Evolutionary conservation across 768 basidiomycete genomes (phyloP).

Genomic region (Coprinopsis sp.): DNA sequence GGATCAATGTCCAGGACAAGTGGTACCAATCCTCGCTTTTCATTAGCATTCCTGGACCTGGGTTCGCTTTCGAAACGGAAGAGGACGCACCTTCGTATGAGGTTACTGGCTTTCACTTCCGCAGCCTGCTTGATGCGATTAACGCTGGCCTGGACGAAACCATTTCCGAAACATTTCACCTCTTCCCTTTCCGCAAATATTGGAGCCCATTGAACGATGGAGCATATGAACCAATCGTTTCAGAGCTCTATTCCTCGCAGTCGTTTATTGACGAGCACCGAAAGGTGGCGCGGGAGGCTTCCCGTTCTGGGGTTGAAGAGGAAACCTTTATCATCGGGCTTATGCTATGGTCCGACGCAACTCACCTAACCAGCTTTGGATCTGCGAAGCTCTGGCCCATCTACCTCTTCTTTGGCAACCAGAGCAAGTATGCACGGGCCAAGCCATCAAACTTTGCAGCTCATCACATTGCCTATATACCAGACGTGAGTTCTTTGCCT

Average conservation of each 20-base stretch:
- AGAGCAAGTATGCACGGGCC: conserved; percentile 31
- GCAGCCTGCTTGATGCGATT: conserved; percentile 9
- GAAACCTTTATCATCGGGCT: conserved; percentile 18
- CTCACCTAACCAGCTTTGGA: conserved; percentile 30
- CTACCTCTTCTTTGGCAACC: conserved; percentile 29
- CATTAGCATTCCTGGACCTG: too few relatives aligned
- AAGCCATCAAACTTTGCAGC: conserved; percentile 22
- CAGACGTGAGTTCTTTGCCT: conserved; percentile 23
- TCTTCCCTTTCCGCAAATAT: conserved; percentile 12
- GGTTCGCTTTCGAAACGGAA: too few relatives aligned
- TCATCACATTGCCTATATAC: conserved; percentile 38
- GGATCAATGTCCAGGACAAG: not conserved
- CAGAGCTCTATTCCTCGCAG: conserved; percentile 19
- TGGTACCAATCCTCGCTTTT: too few relatives aligned
- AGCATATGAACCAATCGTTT: conserved; percentile 10
- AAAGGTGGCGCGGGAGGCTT: not conserved
- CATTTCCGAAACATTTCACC: conserved; percentile 11
- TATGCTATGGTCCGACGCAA: conserved; percentile 30
- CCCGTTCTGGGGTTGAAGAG: conserved; percentile 2
- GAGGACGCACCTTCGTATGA: conserved; percentile 15
- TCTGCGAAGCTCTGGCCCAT: conserved; percentile 28
- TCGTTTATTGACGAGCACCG: conserved; percentile 14
- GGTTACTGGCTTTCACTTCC: conserved; percentile 14
- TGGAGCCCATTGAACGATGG: conserved; percentile 3
- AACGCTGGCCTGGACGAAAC: conserved; percentile 11